Base-by-base conservation (phyloP, 352 stramenopile species). In the Phytophthora tentaculata region DNA sequence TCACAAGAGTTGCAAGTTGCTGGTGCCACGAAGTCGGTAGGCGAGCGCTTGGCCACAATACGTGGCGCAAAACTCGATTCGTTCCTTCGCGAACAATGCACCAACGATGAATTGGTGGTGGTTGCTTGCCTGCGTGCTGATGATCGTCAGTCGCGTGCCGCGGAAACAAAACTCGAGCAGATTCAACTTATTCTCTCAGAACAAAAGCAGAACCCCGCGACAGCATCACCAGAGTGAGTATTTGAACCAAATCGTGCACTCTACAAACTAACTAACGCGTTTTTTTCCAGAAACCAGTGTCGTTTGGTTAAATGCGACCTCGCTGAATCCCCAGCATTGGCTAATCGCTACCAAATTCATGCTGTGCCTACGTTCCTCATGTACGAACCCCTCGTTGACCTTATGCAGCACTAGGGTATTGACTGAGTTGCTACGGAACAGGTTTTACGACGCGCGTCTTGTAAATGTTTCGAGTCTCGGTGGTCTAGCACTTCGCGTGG, bases 301-400 rank as follows among this genome's bases (percentile, higher is more conserved):
- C 37, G 59, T 13, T 55, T 96, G 4, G 74, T 91, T 60, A 91
- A 92, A 65, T 91, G 89, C 53, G 82, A 94, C 47, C 77, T 96
- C 26, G 69, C 82, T 17, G 83, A 92, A 56, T 92, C 73, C 5
- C 61, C 77, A 28, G 43, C 73, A 39, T 63, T 95, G 9, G 72
- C 79, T 5, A 69, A 93, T 49, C 80, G 83, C 17, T 96, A 82
- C 53, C 74, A 79, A 16, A 84, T 96, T 69, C 81, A 82, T 61
- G 85, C 88, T 1, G 58, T 84, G 2, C 88, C 88, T 24, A 91
- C 86, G 2, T 95, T 90, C 45, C 79, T 96, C 44, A 76, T 92
- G 79, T 95, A 77, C 17, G 71, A 39, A 52, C 23, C 13, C 12
- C 17, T 37, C 22, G 28, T 60, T 50, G 19, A 12, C 28, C 14